Percentiles rank a stretch among this genome's conserved stretches.
phyloP scores from a whole-genome alignment of 2,329 filamentous ascomycete species.

The Paecilomyces sp. region DNA sequence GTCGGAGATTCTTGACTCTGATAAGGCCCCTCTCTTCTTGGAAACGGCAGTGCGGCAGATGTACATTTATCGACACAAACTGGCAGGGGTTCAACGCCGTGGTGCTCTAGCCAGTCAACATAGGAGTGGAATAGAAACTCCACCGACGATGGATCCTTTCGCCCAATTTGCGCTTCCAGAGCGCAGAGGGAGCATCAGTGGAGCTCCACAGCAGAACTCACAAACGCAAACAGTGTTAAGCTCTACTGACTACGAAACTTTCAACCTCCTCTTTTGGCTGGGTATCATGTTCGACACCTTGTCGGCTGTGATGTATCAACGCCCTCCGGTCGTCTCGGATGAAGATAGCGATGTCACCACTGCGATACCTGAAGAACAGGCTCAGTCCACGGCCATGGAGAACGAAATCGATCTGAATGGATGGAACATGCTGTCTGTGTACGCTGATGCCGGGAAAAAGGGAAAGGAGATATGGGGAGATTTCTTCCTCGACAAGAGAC shows the following conservation, averaged over 20 bases:
- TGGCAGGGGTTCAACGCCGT: constrained; percentile 9
- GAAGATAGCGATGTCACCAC: constrained; percentile 37
- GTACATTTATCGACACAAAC: constrained; percentile 21
- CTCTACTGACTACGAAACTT: constrained; percentile 37
- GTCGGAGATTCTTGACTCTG: constrained; percentile 14
- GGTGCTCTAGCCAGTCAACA: not conserved
- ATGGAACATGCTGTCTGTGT: constrained; percentile 4
- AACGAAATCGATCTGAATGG: constrained; percentile 5
- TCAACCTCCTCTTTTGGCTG: constrained; percentile 52
- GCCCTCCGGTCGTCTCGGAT: constrained; percentile 38
- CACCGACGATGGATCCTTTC: not conserved
- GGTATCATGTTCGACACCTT: constrained; percentile 54
- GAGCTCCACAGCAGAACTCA: not conserved
- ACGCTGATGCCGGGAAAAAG: constrained; percentile 2
- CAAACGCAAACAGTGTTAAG: constrained; percentile 13
- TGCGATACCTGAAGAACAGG: not conserved
- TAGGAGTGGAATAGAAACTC: not conserved
- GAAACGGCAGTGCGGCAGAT: constrained; percentile 35
- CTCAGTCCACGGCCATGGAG: not conserved
- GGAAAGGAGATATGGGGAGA: constrained; percentile 32
- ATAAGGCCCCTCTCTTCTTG: constrained; percentile 27
- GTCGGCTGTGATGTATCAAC: constrained; percentile 47
- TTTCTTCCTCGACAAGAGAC: constrained; percentile 22
- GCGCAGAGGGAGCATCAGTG: not conserved
- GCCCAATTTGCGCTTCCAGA: not conserved